These are phyloP conservation scores for Penicillium paxilli DNA, from an alignment of 495 filamentous ascomycete genomes.

Conservation along the genomic window DNA sequence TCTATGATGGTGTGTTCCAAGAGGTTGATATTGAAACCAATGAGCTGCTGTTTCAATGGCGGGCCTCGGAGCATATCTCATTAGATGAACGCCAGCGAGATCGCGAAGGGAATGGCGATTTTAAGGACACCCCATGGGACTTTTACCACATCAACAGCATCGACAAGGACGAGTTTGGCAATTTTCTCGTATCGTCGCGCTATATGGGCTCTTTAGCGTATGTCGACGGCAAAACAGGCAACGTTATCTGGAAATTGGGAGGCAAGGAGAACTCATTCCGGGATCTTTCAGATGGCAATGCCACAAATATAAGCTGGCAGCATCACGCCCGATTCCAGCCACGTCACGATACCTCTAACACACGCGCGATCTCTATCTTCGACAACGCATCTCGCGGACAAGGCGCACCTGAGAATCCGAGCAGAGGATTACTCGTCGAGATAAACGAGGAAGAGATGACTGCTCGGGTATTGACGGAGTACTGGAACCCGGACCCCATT, in stretches of 20 bases:
- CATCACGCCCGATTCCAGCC: conserved; percentile 36
- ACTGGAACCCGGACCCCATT: conserved; percentile 32
- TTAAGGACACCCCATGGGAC: conserved; percentile 36
- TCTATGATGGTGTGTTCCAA: conserved; percentile 52
- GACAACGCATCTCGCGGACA: conserved; percentile 30
- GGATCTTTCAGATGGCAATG: conserved; percentile 37
- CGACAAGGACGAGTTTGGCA: conserved; percentile 40
- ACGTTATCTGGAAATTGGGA: conserved; percentile 43
- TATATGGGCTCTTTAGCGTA: conserved; percentile 39
- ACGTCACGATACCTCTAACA: conserved; percentile 14
- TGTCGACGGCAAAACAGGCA: conserved; percentile 32
- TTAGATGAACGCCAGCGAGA: conserved; percentile 25
- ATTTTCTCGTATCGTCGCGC: conserved; percentile 46
- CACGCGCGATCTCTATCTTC: conserved; percentile 34
- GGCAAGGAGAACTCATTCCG: conserved; percentile 44
- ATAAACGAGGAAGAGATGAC: conserved; percentile 42
- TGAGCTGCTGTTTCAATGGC: conserved; percentile 41
- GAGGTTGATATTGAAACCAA: conserved; percentile 49
- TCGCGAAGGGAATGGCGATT: conserved; percentile 23
- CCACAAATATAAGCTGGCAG: conserved; percentile 47
- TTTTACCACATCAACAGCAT: conserved; percentile 51
- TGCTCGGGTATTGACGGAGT: conserved; percentile 34
- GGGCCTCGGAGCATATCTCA: conserved; percentile 40
- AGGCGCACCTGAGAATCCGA: conserved; percentile 22
- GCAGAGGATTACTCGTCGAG: conserved; percentile 44